phyloP scores from a whole-genome alignment of 441 rosid genomes.

The Populus trichocarpa region DNA sequence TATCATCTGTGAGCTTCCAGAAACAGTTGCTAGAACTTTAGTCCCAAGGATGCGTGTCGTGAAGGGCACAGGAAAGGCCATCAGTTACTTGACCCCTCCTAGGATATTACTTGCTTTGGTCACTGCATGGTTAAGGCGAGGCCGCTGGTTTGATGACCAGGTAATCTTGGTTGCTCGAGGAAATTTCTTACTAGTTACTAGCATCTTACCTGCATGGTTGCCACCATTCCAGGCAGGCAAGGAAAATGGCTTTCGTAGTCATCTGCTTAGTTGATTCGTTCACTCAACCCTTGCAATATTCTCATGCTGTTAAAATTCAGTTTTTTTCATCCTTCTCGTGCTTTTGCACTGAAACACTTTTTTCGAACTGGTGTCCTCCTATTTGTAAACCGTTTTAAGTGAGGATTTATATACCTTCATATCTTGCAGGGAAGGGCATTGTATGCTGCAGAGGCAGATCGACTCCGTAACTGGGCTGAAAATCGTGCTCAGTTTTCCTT shows the following conservation, averaged over 20 bases:
- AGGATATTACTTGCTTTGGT: conserved; percentile 84
- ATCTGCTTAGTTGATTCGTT: not conserved
- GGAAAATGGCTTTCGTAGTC: not conserved
- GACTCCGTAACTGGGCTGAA: conserved; percentile 90
- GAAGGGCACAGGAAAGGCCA: conserved; percentile 76
- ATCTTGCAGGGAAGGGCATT: conserved; percentile 74
- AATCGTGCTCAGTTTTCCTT: conserved; percentile 73
- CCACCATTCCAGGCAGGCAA: not conserved
- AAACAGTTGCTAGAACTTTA: conserved; percentile 88
- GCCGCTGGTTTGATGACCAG: conserved; percentile 95
- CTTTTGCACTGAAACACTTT: not conserved
- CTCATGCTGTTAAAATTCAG: too few species aligned
- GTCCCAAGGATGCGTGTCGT: conserved; percentile 87
- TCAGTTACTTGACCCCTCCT: conserved; percentile 83
- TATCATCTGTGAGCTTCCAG: conserved; percentile 89
- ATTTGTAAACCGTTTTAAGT: not conserved
- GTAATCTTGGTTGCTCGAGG: conserved; percentile 29
- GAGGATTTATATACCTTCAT: not conserved
- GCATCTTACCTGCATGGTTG: not conserved
- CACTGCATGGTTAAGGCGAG: conserved; percentile 88
- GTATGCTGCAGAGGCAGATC: conserved; percentile 86
- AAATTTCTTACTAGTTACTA: not conserved
- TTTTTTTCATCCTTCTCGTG: not conserved
- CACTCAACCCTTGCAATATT: not conserved
- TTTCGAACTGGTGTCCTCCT: too few species aligned